Conservation (phyloP, 2,329 filamentous ascomycete genomes). For the Cladosporium sp. region DNA sequence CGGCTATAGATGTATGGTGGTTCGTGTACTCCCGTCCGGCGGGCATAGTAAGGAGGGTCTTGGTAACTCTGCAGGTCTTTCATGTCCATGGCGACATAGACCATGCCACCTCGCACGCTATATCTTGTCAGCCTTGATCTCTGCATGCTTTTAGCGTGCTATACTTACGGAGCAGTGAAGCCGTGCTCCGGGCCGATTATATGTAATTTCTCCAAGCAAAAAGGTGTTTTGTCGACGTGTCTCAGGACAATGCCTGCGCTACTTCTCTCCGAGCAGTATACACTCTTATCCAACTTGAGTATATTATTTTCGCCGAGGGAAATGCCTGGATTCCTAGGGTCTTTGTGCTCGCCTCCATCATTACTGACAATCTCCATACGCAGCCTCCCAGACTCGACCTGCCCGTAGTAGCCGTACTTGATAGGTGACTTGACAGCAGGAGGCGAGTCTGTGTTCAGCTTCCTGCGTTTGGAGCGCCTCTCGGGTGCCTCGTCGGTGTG, state of each 20-base stretch:
- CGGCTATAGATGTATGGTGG: slow-evolving; percentile 25
- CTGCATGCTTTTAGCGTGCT: not conserved
- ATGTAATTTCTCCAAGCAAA: slow-evolving; percentile 77
- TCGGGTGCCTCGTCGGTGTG: slow-evolving; percentile 12
- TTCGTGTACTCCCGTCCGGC: slow-evolving; percentile 21
- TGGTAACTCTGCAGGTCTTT: slow-evolving; percentile 61
- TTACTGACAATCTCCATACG: slow-evolving; percentile 86
- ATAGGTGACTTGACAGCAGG: slow-evolving; percentile 41
- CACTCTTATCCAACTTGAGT: slow-evolving; percentile 71
- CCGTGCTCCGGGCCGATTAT: slow-evolving; percentile 79
- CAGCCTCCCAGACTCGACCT: slow-evolving; percentile 75
- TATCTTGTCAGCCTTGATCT: slow-evolving; percentile 11
- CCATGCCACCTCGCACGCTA: slow-evolving; percentile 84
- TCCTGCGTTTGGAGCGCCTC: slow-evolving; percentile 32
- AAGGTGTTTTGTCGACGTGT: slow-evolving; percentile 74
- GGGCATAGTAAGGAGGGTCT: slow-evolving; percentile 26
- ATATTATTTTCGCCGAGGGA: slow-evolving; percentile 76
- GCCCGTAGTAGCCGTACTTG: slow-evolving; percentile 80
- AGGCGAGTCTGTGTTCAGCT: slow-evolving; percentile 32
- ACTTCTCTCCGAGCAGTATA: slow-evolving; percentile 87
- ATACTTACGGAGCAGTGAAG: slow-evolving; percentile 78
- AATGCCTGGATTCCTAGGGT: slow-evolving; percentile 33
- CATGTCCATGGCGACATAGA: slow-evolving; percentile 82
- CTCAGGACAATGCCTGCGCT: slow-evolving; percentile 81
- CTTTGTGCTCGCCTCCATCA: slow-evolving; percentile 68